Percentiles rank a stretch among this genome's conserved stretches.
These are phyloP conservation scores for Globisporangium splendens DNA, from an alignment of 352 stramenopile genomes.

Conservation along the genomic window DNA sequence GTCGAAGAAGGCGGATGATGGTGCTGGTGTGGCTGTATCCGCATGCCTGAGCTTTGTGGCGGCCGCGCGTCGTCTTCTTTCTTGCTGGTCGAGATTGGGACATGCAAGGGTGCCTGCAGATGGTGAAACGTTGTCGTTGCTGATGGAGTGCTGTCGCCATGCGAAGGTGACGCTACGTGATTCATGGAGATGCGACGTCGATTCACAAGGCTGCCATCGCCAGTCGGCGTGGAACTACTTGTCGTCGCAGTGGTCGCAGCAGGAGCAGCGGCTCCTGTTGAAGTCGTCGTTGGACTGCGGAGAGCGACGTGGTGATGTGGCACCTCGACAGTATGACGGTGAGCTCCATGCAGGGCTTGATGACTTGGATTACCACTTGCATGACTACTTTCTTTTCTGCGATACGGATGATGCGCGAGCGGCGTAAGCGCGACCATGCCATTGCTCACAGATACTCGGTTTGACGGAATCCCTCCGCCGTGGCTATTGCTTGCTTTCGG, in stretches of 20 bases:
- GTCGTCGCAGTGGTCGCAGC: neutral
- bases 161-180: neutral
- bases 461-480: neutral
- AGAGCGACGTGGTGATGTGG: constrained; percentile 4
- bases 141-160: too few relatives aligned
- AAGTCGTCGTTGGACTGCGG: neutral
- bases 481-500: neutral
- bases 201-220: neutral
- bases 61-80: constrained; percentile 25
- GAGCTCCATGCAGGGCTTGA: neutral
- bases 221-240: neutral
- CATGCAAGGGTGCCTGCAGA: neutral
- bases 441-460: constrained; percentile 27
- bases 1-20: neutral
- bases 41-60: constrained; percentile 2
- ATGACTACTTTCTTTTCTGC: neutral
- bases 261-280: neutral
- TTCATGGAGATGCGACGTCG: neutral
- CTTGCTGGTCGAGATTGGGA: neutral
- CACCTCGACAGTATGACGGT: constrained; percentile 15
- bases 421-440: constrained; percentile 32
- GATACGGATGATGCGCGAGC: constrained; percentile 9
- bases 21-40: constrained; percentile 17
- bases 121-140: neutral
- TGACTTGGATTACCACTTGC: neutral